Evolutionary conservation across 2,329 filamentous ascomycete species (phyloP).

Genomic region (Aulographum hederae): DNA sequence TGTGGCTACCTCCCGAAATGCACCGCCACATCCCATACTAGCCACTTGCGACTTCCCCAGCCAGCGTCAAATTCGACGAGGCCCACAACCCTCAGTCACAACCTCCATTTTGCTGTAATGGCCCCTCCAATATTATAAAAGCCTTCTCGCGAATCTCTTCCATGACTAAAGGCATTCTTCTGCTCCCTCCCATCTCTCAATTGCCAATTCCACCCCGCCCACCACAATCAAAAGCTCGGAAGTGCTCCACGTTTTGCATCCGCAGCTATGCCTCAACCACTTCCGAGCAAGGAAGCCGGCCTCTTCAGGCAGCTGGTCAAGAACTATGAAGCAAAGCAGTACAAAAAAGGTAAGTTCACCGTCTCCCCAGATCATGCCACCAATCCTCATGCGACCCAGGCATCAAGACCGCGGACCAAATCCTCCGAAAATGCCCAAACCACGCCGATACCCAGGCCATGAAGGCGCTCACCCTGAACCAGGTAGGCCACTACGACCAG

Average conservation of each 20-base stretch:
- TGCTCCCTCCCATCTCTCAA: no score
- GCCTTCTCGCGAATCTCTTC: no score
- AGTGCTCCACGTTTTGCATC: conserved; percentile 1
- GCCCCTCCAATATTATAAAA: no score
- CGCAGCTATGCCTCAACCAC: conserved; percentile 46
- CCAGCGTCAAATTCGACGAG: no score
- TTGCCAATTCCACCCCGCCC: no score
- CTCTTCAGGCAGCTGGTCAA: conserved; percentile 92
- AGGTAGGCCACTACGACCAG: conserved; percentile 79
- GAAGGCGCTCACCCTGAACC: conserved; percentile 93
- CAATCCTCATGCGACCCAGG: conserved; percentile 33
- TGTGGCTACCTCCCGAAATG: no score
- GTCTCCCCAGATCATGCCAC: conserved; percentile 4
- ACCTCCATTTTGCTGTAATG: no score
- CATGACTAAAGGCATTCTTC: no score
- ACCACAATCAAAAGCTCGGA: no score
- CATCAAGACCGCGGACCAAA: conserved; percentile 89
- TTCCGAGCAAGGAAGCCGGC: conserved; percentile 58
- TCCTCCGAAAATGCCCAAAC: conserved; percentile 82
- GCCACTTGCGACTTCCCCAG: no score
- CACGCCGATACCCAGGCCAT: conserved; percentile 98
- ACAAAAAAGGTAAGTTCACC: conserved; percentile 54
- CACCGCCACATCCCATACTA: no score
- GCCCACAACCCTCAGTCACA: no score
- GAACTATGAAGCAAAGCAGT: conserved; percentile 95